phyloP scores from a whole-genome alignment of 441 rosid genomes.

The Theobroma grandiflorum region DNA sequence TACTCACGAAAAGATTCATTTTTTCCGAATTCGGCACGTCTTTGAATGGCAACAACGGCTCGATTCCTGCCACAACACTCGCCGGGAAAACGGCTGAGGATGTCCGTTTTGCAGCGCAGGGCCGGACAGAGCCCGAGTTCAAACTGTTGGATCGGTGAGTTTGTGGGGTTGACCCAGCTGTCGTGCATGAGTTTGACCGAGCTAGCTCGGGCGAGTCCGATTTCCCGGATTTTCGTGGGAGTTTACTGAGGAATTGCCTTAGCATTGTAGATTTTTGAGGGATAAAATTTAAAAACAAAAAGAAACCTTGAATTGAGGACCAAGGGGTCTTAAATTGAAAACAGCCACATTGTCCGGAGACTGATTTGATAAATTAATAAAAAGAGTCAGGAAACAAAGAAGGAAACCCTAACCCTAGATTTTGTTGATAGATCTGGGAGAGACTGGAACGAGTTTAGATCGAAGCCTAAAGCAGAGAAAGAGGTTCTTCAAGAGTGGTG shows the following conservation, averaged over 20 bases:
- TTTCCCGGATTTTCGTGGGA: constrained; percentile 70
- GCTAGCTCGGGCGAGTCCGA: constrained; percentile 55
- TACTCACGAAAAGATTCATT: constrained; percentile 80
- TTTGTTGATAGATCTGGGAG: constrained; percentile 46
- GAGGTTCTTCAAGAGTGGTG: neutral
- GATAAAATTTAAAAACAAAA: neutral
- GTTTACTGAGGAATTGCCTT: constrained; percentile 74
- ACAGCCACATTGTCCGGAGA: constrained; percentile 13
- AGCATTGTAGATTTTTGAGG: constrained; percentile 49
- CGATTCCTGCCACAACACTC: constrained; percentile 81
- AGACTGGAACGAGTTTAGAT: constrained; percentile 25
- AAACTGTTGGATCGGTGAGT: constrained; percentile 46
- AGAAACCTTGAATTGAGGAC: neutral
- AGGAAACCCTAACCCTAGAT: constrained; percentile 25
- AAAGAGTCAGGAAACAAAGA: neutral
- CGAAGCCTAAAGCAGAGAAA: constrained; percentile 16
- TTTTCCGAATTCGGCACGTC: constrained; percentile 78
- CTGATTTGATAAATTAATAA: neutral
- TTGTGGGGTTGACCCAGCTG: constrained; percentile 29
- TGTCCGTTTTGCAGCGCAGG: constrained; percentile 65
- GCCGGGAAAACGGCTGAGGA: constrained; percentile 87
- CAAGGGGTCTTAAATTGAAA: constrained; percentile 17
- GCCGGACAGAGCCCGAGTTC: constrained; percentile 48
- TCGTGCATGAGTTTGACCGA: constrained; percentile 45
- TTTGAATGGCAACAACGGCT: constrained; percentile 81